Evolutionary conservation across 2,329 filamentous ascomycete genomes (phyloP).

Genomic region (Apiospora malaysiana): DNA sequence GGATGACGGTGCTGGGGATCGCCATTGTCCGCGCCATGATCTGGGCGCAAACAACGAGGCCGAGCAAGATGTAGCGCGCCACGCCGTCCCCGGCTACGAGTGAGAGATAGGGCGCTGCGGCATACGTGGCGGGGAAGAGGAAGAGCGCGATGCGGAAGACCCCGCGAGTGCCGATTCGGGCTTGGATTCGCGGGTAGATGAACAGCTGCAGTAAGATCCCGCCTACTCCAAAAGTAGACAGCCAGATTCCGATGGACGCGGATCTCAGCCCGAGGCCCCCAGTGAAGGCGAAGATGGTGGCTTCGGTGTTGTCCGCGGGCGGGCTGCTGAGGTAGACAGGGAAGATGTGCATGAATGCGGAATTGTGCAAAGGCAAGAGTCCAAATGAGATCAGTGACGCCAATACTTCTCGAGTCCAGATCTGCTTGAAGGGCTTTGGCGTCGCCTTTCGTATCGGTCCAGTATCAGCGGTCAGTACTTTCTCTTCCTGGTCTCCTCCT

Average conservation of each 20-base stretch:
- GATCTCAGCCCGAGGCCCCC: constrained; percentile 60
- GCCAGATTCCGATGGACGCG: constrained; percentile 45
- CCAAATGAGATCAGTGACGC: constrained; percentile 42
- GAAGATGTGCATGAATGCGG: constrained; percentile 67
- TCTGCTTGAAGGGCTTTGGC: constrained; percentile 29
- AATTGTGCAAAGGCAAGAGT: constrained; percentile 67
- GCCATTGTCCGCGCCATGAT: constrained; percentile 66
- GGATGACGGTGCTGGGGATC: constrained; percentile 46
- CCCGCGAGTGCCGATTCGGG: constrained; percentile 62
- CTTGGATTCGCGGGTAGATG: constrained; percentile 64
- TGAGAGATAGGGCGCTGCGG: constrained; percentile 64
- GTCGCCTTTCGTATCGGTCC: constrained; percentile 2
- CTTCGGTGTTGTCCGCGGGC: constrained; percentile 49
- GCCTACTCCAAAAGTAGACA: constrained; percentile 64
- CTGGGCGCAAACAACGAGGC: constrained; percentile 61
- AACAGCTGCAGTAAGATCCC: constrained; percentile 67
- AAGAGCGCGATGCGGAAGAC: constrained; percentile 63
- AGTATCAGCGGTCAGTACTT: neutral
- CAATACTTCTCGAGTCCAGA: constrained; percentile 41
- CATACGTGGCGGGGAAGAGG: constrained; percentile 64
- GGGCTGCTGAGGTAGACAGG: constrained; percentile 66
- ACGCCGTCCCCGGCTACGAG: constrained; percentile 54
- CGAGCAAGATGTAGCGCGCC: constrained; percentile 60
- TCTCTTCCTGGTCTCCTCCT: neutral
- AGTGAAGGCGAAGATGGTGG: constrained; percentile 55